phyloP scores from a whole-genome alignment of 257 asterid species.

The Craterostigma plantagineum region DNA sequence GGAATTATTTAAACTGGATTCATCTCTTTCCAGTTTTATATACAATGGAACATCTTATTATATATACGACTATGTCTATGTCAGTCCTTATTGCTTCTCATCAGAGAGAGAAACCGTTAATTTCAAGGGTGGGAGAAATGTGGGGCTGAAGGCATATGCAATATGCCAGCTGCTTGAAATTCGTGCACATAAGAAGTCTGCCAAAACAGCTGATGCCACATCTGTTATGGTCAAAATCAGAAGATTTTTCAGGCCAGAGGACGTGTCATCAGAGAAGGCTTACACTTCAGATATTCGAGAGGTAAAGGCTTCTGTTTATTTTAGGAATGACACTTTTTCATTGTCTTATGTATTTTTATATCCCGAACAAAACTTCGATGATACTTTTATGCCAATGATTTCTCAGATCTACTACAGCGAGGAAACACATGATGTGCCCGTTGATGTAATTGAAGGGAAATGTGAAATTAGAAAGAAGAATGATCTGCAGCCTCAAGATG shows the following conservation, averaged over 20 bases:
- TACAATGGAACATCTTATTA: slow-evolving; percentile 44
- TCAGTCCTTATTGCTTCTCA: slow-evolving; percentile 43
- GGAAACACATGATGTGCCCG: slow-evolving; percentile 41
- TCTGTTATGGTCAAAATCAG: slow-evolving; percentile 46
- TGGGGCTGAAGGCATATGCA: slow-evolving; percentile 64
- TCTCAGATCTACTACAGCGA: slow-evolving; percentile 73
- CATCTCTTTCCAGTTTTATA: slow-evolving; percentile 30
- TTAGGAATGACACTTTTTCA: no score
- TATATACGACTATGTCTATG: slow-evolving; percentile 53
- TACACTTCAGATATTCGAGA: slow-evolving; percentile 76
- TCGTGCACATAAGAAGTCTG: slow-evolving; percentile 20
- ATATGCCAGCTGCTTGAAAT: slow-evolving; percentile 69
- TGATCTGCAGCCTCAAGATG: slow-evolving; percentile 54
- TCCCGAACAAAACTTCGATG: no score
- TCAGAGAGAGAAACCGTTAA: slow-evolving; percentile 38
- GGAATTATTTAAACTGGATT: slow-evolving; percentile 30
- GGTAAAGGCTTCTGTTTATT: slow-evolving; percentile 31
- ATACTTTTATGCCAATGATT: slow-evolving; percentile 13
- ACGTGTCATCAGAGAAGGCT: slow-evolving; percentile 61
- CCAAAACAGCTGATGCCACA: slow-evolving; percentile 18
- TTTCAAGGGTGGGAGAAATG: slow-evolving; percentile 77
- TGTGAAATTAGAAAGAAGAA: slow-evolving; percentile 75
- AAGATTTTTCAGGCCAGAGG: slow-evolving; percentile 84
- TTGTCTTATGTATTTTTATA: no score
- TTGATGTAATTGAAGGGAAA: slow-evolving; percentile 53